Evolutionary conservation across 2,329 filamentous ascomycete genomes (phyloP), one percentile per base, ranked within the genome.

Genomic region (Alternaria sp.): DNA sequence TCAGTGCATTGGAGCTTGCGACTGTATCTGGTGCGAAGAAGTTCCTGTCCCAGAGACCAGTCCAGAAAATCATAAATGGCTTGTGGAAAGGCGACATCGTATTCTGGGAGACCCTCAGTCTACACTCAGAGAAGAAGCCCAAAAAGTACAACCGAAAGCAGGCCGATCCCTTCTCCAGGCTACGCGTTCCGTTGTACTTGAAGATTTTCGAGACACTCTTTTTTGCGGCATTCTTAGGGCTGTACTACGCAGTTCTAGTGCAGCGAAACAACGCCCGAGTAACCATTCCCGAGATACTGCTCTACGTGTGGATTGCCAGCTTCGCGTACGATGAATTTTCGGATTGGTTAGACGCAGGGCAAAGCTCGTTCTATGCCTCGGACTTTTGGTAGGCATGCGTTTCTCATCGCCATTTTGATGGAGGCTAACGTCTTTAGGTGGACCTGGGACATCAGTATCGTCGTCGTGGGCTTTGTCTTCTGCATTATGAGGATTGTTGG

Each of bases 1-100:
- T 97, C 51, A 97, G 96, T 77, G 93, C 93, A 2, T 85, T 98
- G 15, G 93, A 97, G 76, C 94, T 97, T 72, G 93, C 93, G 25
- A 90, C 91, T 49, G 89, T 96, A 19, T 90, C 90, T 12, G 87
- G 92, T 61, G 92, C 92, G 28, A 97, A 97, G 81, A 91, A 91
- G 49, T 96, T 97, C 70, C 85, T 97, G 36, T 90, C 90, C 74
- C 93, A 96, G 77, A 86, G 87, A 63, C 87, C 92, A 3, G 91
- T 96, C 11, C 93, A 97, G 76, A 91, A 91, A 72, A 91, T 96
- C 68, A 88, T 97, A 65, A 90, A 91, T 49, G 91, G 91, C 52
- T 92, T 97, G 57, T 96, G 93, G 93, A 69, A 74, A 66, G 93
- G 93, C 49, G 90, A 94, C 68, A 93, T 97, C 64, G 87, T 94